Conservation (phyloP, 805 yeast species). For the Helenozyma baotianmanensis region DNA sequence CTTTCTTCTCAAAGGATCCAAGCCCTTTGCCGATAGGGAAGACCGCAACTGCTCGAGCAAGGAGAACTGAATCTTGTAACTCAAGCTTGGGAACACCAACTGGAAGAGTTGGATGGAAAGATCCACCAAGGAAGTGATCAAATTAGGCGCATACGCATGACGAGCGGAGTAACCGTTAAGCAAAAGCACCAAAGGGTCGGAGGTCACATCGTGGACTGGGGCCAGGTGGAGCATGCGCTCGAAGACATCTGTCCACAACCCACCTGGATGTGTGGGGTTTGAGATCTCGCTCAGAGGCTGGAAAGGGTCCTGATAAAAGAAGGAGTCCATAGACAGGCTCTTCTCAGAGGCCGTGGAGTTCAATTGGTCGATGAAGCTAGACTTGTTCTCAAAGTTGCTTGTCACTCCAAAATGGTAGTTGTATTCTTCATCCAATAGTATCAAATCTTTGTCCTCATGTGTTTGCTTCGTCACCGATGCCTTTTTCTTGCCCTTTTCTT, state of each 20-base stretch:
- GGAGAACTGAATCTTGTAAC: constrained; percentile 79
- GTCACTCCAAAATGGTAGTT: constrained; percentile 52
- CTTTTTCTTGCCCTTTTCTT: constrained; percentile 18
- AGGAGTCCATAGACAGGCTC: too few relatives aligned
- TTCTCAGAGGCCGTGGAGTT: background rate
- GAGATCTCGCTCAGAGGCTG: background rate
- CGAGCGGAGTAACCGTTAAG: constrained; percentile 21
- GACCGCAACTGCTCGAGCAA: constrained; percentile 76
- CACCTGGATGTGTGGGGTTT: too few relatives aligned
- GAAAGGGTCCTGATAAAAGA: too few relatives aligned
- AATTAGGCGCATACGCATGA: constrained; percentile 21
- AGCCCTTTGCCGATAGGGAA: constrained; percentile 33
- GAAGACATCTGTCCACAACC: constrained; percentile 34
- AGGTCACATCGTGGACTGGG: constrained; percentile 24
- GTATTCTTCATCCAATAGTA: constrained; percentile 44
- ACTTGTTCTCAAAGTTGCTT: constrained; percentile 35
- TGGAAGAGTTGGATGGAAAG: constrained; percentile 74
- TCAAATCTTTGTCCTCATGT: constrained; percentile 20
- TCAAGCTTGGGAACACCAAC: constrained; percentile 61
- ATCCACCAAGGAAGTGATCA: constrained; percentile 54
- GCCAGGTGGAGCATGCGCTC: constrained; percentile 22
- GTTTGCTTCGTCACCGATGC: constrained; percentile 6
- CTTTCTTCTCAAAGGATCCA: constrained; percentile 28
- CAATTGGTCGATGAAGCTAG: constrained; percentile 29
- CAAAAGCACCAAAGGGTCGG: constrained; percentile 29